Evolutionary conservation across 345 rosid genomes (phyloP).

Genomic region (Hevea brasiliensis): DNA sequence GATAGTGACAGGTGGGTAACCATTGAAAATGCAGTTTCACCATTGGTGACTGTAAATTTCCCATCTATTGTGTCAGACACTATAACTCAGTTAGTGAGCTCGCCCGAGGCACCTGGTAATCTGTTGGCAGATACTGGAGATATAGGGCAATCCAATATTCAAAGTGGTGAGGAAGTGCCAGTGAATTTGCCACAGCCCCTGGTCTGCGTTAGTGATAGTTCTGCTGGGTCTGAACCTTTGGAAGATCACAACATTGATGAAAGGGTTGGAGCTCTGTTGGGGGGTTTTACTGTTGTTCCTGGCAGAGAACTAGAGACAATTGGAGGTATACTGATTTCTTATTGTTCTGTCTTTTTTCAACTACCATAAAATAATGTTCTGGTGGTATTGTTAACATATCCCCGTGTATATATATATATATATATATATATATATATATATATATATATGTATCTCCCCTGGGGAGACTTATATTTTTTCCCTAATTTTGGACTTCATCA

Average conservation of each 20-base stretch:
- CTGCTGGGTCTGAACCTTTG: constrained; percentile 31
- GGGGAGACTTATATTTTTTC: constrained; percentile 13
- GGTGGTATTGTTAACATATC: too few relatives aligned
- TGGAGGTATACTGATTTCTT: too few relatives aligned
- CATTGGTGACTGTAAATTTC: constrained; percentile 52
- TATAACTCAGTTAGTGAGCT: constrained; percentile 69
- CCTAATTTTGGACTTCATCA: constrained; percentile 6
- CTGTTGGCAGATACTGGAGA: constrained; percentile 62
- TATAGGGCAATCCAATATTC: constrained; percentile 36
- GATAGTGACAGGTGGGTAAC: constrained; percentile 93
- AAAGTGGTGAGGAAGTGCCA: constrained; percentile 36
- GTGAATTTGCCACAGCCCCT: constrained; percentile 11
- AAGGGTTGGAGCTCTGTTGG: constrained; percentile 70
- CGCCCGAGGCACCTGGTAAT: constrained; percentile 98
- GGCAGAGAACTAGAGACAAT: constrained; percentile 82
- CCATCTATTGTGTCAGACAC: constrained; percentile 65
- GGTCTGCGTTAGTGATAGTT: constrained; percentile 25
- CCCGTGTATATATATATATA: too few relatives aligned
- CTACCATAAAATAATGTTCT: background rate
- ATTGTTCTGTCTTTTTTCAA: too few relatives aligned
- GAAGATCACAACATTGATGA: constrained; percentile 69
- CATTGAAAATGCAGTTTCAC: constrained; percentile 95
- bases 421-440: too few relatives aligned
- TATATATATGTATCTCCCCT: background rate
- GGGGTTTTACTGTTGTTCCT: constrained; percentile 60